Evolutionary conservation across 2,329 filamentous ascomycete genomes (phyloP).

Genomic region (Talaromyces funiculosus): DNA sequence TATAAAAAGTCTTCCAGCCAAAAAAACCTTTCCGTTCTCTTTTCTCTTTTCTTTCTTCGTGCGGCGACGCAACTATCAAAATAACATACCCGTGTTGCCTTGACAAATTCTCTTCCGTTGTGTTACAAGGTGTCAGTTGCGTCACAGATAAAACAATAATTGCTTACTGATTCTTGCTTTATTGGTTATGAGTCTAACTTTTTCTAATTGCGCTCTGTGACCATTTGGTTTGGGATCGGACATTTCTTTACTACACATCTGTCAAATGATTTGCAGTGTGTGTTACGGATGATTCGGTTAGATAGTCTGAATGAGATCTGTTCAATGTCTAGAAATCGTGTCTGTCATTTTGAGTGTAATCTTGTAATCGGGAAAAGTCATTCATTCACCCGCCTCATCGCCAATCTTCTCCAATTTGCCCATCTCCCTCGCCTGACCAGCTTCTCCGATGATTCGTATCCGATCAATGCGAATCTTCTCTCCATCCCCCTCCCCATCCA

Average conservation of each 20-base stretch:
- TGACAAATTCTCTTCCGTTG: conserved; percentile 49
- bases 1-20: conserved; percentile 1
- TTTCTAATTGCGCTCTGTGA: conserved; percentile 36
- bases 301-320: background rate
- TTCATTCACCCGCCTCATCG: conserved; percentile 61
- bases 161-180: conserved; percentile 60
- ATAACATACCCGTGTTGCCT: conserved; percentile 66
- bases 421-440: conserved; percentile 85
- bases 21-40: conserved; percentile 24
- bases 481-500: conserved; percentile 73
- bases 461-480: conserved; percentile 73
- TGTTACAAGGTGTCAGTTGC: conserved; percentile 65
- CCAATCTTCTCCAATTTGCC: conserved; percentile 94
- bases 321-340: background rate
- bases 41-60: conserved; percentile 62
- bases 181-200: conserved; percentile 38
- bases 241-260: conserved; percentile 32
- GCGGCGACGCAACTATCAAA: conserved; percentile 69
- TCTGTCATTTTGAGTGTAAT: background rate
- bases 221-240: conserved; percentile 52
- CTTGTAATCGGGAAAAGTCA: background rate
- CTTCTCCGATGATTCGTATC: conserved; percentile 69
- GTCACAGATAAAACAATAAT: conserved; percentile 79
- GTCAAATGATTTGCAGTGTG: background rate
- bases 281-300: background rate